phyloP scores from a whole-genome alignment of 805 yeast species.

The Saturnispora saitoi region DNA sequence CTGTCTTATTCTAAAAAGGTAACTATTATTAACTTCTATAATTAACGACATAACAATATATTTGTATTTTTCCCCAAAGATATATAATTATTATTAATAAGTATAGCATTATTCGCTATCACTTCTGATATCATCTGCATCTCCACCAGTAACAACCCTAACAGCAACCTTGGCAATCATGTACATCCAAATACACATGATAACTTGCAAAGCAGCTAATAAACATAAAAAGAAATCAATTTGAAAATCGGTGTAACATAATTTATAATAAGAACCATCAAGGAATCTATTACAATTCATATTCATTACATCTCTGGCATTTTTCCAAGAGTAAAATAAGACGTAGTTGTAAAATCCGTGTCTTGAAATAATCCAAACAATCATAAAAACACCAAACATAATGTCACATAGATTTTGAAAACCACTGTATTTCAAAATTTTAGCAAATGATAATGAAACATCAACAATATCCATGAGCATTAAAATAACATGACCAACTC shows the following conservation, averaged over 20 bases:
- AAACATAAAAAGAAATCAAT: slow-evolving; percentile 44
- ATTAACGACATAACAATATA: neutral
- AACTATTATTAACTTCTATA: neutral
- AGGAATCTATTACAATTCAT: slow-evolving; percentile 31
- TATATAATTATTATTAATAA: neutral
- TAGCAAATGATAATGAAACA: slow-evolving; percentile 61
- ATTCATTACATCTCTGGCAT: slow-evolving; percentile 39
- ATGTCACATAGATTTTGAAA: slow-evolving; percentile 52
- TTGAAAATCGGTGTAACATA: slow-evolving; percentile 43
- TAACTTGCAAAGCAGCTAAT: slow-evolving; percentile 55
- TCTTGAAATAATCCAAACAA: slow-evolving; percentile 62
- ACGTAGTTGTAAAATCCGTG: slow-evolving; percentile 68
- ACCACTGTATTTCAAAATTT: slow-evolving; percentile 68
- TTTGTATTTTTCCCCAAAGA: neutral
- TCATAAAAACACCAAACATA: slow-evolving; percentile 57
- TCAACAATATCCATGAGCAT: slow-evolving; percentile 82
- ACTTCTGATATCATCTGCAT: slow-evolving; percentile 83
- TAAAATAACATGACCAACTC: slow-evolving; percentile 72
- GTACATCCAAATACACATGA: slow-evolving; percentile 66
- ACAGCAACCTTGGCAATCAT: slow-evolving; percentile 63
- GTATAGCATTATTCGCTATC: slow-evolving; percentile 52
- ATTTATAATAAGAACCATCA: slow-evolving; percentile 16
- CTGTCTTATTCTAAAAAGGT: slow-evolving; percentile 33
- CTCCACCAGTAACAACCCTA: slow-evolving; percentile 59
- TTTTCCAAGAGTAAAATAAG: slow-evolving; percentile 47